These are phyloP conservation scores for Periconia sp. DNA, from an alignment of 2,329 filamentous ascomycete species.

Conservation along the genomic window DNA sequence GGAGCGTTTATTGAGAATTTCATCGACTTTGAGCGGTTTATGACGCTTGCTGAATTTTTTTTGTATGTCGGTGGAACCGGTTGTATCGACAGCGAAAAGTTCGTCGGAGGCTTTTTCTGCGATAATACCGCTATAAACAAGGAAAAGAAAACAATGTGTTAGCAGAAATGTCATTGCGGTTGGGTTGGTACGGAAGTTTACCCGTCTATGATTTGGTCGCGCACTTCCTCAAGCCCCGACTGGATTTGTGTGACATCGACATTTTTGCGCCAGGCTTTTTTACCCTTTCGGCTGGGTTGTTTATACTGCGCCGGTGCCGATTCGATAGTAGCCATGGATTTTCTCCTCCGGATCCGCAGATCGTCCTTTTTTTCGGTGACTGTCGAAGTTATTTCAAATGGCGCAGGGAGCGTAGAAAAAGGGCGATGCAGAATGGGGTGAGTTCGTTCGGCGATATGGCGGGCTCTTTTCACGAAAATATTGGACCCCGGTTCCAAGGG, in stretches of 20 bases:
- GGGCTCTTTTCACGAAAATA: slow-evolving; percentile 1
- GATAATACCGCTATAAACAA: slow-evolving; percentile 70
- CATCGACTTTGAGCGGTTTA: slow-evolving; percentile 84
- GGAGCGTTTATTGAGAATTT: slow-evolving; percentile 85
- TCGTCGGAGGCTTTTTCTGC: slow-evolving; percentile 80
- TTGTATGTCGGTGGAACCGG: slow-evolving; percentile 67
- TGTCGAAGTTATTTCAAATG: background rate
- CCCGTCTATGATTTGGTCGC: slow-evolving; percentile 91
- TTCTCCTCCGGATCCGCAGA: background rate
- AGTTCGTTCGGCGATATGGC: background rate
- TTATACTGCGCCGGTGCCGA: slow-evolving; percentile 76
- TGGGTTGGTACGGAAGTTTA: slow-evolving; percentile 45
- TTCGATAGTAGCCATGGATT: slow-evolving; percentile 24
- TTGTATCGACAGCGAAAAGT: slow-evolving; percentile 81
- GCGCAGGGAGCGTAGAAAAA: background rate
- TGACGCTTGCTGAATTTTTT: slow-evolving; percentile 66
- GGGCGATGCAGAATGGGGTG: no score
- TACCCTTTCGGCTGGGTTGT: slow-evolving; percentile 93
- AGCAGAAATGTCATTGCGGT: slow-evolving; percentile 4
- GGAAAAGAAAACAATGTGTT: slow-evolving; percentile 5
- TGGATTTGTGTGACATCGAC: slow-evolving; percentile 89
- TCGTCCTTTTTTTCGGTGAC: background rate
- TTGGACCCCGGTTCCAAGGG: slow-evolving; percentile 1
- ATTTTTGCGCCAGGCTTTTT: slow-evolving; percentile 98
- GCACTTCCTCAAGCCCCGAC: slow-evolving; percentile 77